Evolutionary conservation across 345 rosid genomes (phyloP).

Genomic region (rapeseed (Brassica napus)): DNA sequence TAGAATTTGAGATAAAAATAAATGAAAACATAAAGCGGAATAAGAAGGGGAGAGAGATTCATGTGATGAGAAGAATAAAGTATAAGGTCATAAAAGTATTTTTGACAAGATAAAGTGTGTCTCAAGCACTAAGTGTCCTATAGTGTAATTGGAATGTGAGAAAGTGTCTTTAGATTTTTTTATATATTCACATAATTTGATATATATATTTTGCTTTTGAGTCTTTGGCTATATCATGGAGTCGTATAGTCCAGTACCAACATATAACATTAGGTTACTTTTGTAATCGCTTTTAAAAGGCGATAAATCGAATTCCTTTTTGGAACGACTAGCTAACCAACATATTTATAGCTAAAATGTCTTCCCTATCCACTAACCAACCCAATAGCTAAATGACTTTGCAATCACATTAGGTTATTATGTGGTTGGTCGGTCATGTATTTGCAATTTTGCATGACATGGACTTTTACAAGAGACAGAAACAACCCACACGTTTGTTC

Average conservation of each 20-base stretch:
- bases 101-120: too few species aligned
- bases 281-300: background rate
- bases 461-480: slow-evolving; percentile 18
- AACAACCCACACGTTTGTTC: slow-evolving; percentile 37
- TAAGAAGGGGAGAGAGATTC: too few species aligned
- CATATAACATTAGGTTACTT: background rate
- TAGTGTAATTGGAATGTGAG: too few species aligned
- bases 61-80: too few species aligned
- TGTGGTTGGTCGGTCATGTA: slow-evolving; percentile 27
- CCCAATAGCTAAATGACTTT: background rate
- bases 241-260: background rate
- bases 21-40: too few species aligned
- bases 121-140: too few species aligned
- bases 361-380: background rate
- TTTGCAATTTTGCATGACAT: background rate
- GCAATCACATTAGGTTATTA: background rate
- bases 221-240: background rate
- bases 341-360: background rate
- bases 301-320: background rate
- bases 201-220: background rate
- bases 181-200: background rate
- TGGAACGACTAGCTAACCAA: background rate
- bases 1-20: too few species aligned
- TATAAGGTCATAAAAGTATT: too few species aligned
- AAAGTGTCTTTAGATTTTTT: background rate